phyloP scores from a whole-genome alignment of 306 rosid species.

The Prosopis cineraria region DNA sequence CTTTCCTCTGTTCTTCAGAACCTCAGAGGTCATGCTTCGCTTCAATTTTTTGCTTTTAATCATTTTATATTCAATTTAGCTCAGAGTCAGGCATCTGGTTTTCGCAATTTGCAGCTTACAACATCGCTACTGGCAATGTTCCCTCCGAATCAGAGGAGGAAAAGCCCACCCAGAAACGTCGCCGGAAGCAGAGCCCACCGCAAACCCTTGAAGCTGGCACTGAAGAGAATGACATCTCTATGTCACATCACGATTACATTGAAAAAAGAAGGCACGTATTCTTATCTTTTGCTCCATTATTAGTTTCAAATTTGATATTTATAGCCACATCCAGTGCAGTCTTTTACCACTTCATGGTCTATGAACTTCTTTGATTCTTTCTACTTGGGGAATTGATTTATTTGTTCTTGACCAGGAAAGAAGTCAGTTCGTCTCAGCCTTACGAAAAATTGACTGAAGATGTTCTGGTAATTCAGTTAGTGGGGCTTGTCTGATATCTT shows the following conservation, averaged over 20 bases:
- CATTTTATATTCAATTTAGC: background rate
- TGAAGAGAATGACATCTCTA: constrained; percentile 44
- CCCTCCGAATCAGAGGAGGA: constrained; percentile 17
- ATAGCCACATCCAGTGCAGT: background rate
- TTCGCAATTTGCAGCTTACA: constrained; percentile 56
- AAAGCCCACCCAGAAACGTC: constrained; percentile 47
- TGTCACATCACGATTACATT: constrained; percentile 77
- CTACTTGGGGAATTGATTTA: background rate
- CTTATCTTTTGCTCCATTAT: background rate
- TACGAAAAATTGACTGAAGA: constrained; percentile 55
- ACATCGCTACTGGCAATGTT: constrained; percentile 64
- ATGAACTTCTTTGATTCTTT: background rate
- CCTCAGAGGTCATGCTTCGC: constrained; percentile 45
- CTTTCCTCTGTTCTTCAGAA: constrained; percentile 73
- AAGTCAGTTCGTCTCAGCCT: constrained; percentile 43
- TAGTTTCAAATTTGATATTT: background rate
- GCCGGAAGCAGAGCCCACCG: constrained; percentile 35
- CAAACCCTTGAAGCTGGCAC: constrained; percentile 17
- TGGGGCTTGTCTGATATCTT: constrained; percentile 16
- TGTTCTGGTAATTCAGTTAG: constrained; percentile 54
- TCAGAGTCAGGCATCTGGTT: background rate
- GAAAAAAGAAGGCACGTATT: constrained; percentile 64
- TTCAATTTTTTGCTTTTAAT: background rate
- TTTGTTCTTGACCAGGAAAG: constrained; percentile 56
- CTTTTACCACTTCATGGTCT: background rate